Evolutionary conservation across 805 yeast species (phyloP), one percentile per base, ranked within the genome.

Genomic region (Metschnikowia orientalis): DNA sequence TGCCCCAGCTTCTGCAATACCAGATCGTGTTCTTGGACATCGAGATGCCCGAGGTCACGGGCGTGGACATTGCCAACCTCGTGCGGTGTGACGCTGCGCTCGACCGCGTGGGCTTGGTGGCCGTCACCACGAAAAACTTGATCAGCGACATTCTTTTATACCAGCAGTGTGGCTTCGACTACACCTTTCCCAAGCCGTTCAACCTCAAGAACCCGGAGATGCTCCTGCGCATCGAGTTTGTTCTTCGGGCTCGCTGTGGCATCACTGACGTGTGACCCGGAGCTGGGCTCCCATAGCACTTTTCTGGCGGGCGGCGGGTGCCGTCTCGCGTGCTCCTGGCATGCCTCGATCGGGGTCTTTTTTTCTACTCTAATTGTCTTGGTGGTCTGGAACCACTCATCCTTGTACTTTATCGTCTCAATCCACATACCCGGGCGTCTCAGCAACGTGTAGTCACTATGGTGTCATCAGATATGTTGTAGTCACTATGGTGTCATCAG

Each of bases 21-120:
- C 31, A 40, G 13, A 44, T 59, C 19, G 50, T 63, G 6, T 67
- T 67, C 32, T 48, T 67, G 24, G 73, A 67, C 41, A 67, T 67
- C 19, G 73, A 67, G 38, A 67, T 67, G 73, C 73, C 73, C 4
- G 46, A 42, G 8, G 50, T 67, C 12, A 48, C 60, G 12, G 73
- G 73, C 8, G 48, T 61, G 5, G 66, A 65, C 13, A 50, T 67
- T 14, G 59, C 67, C n/a, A 23, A 24, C 27, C 22, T 34, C 26
- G 37, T 45, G 25, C 44, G 51, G 17, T 28, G 28, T 27, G 20
- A 28, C 28, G 19, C 36, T 2, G 18, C 28, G 8, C 33, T 45
- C 26, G 48, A 54, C 27, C 24, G 44, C 3, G 39, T 57, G 28
- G 66, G 63, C 4, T 35, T 63, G n/a, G 54, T 63, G 26, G 71